Conservation (phyloP, 495 filamentous ascomycete genomes). For the Aspergillus campestris region DNA sequence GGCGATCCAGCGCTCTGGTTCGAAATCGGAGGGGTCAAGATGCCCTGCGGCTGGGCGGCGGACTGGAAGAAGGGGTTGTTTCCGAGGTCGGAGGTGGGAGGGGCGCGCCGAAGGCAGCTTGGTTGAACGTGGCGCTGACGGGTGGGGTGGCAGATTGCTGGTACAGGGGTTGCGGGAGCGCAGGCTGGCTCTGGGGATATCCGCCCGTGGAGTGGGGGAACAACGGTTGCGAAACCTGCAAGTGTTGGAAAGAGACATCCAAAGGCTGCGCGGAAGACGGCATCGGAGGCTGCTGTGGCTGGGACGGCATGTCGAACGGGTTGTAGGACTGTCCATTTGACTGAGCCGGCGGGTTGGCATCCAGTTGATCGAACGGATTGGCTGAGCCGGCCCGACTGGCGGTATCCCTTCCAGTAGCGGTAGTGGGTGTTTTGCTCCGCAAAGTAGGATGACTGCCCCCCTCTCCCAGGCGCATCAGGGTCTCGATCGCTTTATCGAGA, state of each 20-base stretch:
- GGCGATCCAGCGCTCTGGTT: slow-evolving; percentile 21
- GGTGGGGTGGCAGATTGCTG: slow-evolving; percentile 54
- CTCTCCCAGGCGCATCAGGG: slow-evolving; percentile 72
- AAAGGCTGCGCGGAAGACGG: slow-evolving; percentile 51
- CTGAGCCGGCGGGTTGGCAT: slow-evolving; percentile 26
- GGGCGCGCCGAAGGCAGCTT: slow-evolving; percentile 35
- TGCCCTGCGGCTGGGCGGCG: slow-evolving; percentile 32
- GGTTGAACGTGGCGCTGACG: slow-evolving; percentile 45
- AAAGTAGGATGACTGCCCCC: slow-evolving; percentile 40
- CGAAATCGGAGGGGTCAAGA: slow-evolving; percentile 18
- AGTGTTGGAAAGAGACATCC: slow-evolving; percentile 61
- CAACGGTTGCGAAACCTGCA: slow-evolving; percentile 63
- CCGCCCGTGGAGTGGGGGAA: slow-evolving; percentile 84
- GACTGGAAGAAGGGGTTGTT: slow-evolving; percentile 64
- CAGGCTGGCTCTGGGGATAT: slow-evolving; percentile 48
- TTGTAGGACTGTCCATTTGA: slow-evolving; percentile 40
- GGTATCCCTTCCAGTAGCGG: slow-evolving; percentile 16
- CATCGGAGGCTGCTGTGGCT: slow-evolving; percentile 26
- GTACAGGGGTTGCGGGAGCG: slow-evolving; percentile 34
- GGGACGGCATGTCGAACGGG: slow-evolving; percentile 52
- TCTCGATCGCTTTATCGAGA: slow-evolving; percentile 74
- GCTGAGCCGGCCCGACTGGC: slow-evolving; percentile 17
- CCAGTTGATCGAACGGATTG: slow-evolving; percentile 46
- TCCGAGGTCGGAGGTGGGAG: slow-evolving; percentile 32
- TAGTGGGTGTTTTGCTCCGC: slow-evolving; percentile 29